Conservation (phyloP, 495 filamentous ascomycete species). For the Penicillium atrosanguineum region DNA sequence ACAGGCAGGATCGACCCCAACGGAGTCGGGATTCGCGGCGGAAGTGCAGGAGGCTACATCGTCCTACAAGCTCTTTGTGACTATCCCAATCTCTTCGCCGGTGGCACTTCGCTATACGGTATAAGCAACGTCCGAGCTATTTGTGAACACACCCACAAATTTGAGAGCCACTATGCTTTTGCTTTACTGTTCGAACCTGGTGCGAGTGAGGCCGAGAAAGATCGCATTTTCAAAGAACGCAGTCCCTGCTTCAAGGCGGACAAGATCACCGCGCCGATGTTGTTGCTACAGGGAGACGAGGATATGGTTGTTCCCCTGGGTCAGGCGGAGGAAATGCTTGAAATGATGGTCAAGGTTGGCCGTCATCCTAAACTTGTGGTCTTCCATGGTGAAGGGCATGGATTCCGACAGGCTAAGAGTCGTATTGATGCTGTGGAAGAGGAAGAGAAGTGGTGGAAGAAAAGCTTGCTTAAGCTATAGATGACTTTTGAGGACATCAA, state of each 20-base stretch:
- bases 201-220: constrained; percentile 28
- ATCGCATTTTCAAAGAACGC: constrained; percentile 25
- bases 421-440: constrained; percentile 22
- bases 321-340: constrained; percentile 38
- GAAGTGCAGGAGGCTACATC: constrained; percentile 43
- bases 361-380: constrained; percentile 34
- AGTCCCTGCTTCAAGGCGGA: constrained; percentile 38
- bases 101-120: constrained; percentile 34
- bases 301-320: constrained; percentile 42
- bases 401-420: constrained; percentile 26
- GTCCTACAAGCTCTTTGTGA: constrained; percentile 31
- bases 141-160: constrained; percentile 41
- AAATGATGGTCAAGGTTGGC: constrained; percentile 25
- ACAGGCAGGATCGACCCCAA: constrained; percentile 25
- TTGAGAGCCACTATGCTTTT: constrained; percentile 43
- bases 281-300: constrained; percentile 39
- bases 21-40: constrained; percentile 39
- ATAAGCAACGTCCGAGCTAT: constrained; percentile 35
- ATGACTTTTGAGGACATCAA: no score
- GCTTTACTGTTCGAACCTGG: constrained; percentile 23
- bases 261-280: constrained; percentile 36
- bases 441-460: constrained; percentile 34
- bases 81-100: constrained; percentile 24
- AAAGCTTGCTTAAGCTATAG: constrained; percentile 2
- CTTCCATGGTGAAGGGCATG: constrained; percentile 43